A percentile compares a stretch with the other conserved stretches of the same genome.
These are phyloP conservation scores for Trichophyton mentagrophytes DNA, from an alignment of 2,329 filamentous ascomycete species.

Conservation along the genomic window DNA sequence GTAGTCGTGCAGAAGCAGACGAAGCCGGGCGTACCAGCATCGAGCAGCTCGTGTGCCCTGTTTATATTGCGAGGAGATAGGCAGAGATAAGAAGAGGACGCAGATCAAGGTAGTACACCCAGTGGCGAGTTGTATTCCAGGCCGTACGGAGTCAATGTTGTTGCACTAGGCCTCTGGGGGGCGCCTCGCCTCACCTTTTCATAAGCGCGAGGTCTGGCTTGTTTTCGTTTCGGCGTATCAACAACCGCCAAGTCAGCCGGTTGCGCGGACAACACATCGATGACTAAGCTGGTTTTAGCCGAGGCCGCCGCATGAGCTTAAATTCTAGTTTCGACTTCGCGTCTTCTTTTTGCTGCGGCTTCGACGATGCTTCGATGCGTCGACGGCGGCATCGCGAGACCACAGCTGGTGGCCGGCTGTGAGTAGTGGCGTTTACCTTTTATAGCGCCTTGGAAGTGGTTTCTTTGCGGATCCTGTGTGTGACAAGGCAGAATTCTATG, in stretches of 20 bases:
- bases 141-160: neutral
- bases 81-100: neutral
- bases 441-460: too few species aligned
- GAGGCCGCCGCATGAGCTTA: neutral
- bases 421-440: too few species aligned
- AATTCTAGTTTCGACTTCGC: too few species aligned
- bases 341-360: too few species aligned
- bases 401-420: too few species aligned
- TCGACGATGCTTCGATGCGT: too few species aligned
- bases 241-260: slow-evolving; percentile 18
- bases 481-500: too few species aligned
- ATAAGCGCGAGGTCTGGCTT: neutral
- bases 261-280: slow-evolving; percentile 1
- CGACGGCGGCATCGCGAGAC: too few species aligned
- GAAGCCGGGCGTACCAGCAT: neutral
- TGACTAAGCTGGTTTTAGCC: neutral
- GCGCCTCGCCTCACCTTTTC: neutral
- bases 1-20: neutral
- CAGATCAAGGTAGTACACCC: neutral
- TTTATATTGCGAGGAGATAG: neutral
- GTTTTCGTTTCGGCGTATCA: slow-evolving; percentile 9
- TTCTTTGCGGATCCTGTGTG: too few species aligned
- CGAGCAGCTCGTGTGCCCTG: neutral
- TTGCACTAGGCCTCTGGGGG: neutral
- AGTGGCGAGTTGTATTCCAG: neutral